Percentiles rank a stretch among this genome's conserved stretches.
Evolutionary conservation across 257 asterid genomes (phyloP).

Genomic region (Solanum chmielewskii): DNA sequence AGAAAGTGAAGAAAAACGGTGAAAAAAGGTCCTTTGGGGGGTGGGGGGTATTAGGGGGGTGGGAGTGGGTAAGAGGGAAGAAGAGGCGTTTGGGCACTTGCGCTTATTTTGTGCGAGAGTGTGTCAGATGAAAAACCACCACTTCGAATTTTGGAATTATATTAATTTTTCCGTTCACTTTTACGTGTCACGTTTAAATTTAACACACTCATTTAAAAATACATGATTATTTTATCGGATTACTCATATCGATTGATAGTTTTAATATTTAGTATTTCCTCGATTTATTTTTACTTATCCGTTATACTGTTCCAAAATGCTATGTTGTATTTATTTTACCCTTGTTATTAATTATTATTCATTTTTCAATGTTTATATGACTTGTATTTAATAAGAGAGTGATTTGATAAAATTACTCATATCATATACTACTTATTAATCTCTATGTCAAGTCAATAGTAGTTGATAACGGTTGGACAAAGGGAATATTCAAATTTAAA

Average conservation of each 20-base stretch:
- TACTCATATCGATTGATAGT: neutral
- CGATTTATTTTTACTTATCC: too few relatives aligned
- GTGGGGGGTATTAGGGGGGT: too few relatives aligned
- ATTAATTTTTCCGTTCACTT: accelerated
- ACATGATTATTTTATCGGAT: accelerated
- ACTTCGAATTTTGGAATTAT: neutral
- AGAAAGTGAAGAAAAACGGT: neutral
- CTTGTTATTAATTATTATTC: too few relatives aligned
- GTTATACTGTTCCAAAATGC: too few relatives aligned
- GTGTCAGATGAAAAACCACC: neutral
- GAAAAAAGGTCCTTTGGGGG: neutral
- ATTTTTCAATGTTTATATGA: too few relatives aligned
- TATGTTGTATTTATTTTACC: neutral
- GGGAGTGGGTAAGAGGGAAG: neutral
- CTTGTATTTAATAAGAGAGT: too few relatives aligned
- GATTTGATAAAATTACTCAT: too few relatives aligned
- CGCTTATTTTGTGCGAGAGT: neutral
- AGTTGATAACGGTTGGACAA: neutral
- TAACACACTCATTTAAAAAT: neutral
- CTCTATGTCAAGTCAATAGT: too few relatives aligned
- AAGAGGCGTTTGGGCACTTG: neutral
- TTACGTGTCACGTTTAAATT: neutral
- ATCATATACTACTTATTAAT: too few relatives aligned
- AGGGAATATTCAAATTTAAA: too few relatives aligned
- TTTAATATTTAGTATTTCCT: too few relatives aligned